Conservation (phyloP, 2,329 filamentous ascomycete species). For the Tolypocladium amazonense region DNA sequence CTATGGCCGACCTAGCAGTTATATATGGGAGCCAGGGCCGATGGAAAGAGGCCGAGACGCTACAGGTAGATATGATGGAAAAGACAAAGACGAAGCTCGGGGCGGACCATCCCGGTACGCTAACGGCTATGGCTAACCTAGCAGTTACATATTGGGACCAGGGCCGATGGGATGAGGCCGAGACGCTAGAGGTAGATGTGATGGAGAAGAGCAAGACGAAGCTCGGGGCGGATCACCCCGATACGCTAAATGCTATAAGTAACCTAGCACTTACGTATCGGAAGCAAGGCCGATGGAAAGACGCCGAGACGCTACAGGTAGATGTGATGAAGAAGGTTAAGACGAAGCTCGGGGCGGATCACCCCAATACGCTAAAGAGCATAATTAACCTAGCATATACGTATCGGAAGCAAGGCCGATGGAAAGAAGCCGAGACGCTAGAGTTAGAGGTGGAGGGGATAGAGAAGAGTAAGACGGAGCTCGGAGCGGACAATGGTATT, state of each 20-base stretch:
- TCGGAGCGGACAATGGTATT: neutral
- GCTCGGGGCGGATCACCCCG: neutral
- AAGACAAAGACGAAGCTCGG: too few relatives aligned
- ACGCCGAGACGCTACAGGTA: neutral
- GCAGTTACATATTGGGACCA: too few relatives aligned
- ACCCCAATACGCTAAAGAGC: neutral
- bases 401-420: too few relatives aligned
- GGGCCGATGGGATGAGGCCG: neutral
- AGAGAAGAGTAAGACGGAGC: too few relatives aligned
- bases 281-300: neutral
- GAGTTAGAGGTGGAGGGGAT: too few relatives aligned
- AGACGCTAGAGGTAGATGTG: neutral
- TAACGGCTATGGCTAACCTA: too few relatives aligned
- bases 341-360: neutral
- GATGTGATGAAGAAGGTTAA: neutral
- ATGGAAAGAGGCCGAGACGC: too few relatives aligned
- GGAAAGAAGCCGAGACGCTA: too few relatives aligned
- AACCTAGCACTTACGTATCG: neutral
- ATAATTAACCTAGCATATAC: neutral
- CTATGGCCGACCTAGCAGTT: too few relatives aligned
- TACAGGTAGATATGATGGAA: too few relatives aligned
- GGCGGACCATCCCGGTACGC: too few relatives aligned
- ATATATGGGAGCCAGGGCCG: too few relatives aligned
- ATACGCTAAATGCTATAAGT: neutral
- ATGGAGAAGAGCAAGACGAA: neutral